These are phyloP conservation scores for Exophiala sideris DNA, from an alignment of 2,329 filamentous ascomycete species.

Conservation along the genomic window DNA sequence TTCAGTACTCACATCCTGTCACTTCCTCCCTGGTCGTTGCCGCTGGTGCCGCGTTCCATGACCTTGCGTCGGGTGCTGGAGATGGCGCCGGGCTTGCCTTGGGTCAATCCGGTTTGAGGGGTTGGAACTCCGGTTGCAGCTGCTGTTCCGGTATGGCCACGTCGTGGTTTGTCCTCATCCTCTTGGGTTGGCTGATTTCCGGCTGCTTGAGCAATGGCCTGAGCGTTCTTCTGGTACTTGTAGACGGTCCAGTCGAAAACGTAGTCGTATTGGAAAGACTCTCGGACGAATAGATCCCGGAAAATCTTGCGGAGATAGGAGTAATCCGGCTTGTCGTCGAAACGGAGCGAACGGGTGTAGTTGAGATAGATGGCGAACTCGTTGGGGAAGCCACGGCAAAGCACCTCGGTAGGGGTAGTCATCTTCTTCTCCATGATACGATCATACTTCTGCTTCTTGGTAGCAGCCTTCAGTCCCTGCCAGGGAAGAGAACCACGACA, in stretches of 20 bases:
- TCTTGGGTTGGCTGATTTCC: slow-evolving; percentile 61
- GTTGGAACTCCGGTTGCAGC: slow-evolving; percentile 62
- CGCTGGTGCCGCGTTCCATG: slow-evolving; percentile 62
- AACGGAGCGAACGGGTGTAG: slow-evolving; percentile 97
- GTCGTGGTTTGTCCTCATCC: slow-evolving; percentile 73
- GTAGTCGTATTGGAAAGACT: slow-evolving; percentile 99
- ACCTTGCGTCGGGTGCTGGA: slow-evolving; percentile 79
- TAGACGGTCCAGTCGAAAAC: slow-evolving; percentile 99
- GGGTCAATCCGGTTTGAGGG: slow-evolving; percentile 51
- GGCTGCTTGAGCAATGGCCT: slow-evolving; percentile 83
- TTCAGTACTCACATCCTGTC: slow-evolving; percentile 93
- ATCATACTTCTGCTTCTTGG: slow-evolving; percentile 99
- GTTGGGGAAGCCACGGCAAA: slow-evolving; percentile 98
- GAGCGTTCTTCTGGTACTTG: slow-evolving; percentile 99
- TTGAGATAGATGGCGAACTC: slow-evolving; percentile 99
- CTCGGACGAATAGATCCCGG: slow-evolving; percentile 96
- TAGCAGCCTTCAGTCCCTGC: slow-evolving; percentile 97
- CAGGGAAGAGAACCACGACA: slow-evolving; percentile 97
- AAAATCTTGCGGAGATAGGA: slow-evolving; percentile 99
- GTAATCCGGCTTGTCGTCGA: slow-evolving; percentile 99
- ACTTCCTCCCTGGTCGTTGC: slow-evolving; percentile 67
- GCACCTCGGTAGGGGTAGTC: slow-evolving; percentile 94
- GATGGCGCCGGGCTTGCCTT: slow-evolving; percentile 68
- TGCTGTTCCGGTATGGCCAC: slow-evolving; percentile 56
- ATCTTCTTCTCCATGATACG: slow-evolving; percentile 99